Conservation (phyloP, 768 basidiomycete species). For the Boletus rex-veris region DNA sequence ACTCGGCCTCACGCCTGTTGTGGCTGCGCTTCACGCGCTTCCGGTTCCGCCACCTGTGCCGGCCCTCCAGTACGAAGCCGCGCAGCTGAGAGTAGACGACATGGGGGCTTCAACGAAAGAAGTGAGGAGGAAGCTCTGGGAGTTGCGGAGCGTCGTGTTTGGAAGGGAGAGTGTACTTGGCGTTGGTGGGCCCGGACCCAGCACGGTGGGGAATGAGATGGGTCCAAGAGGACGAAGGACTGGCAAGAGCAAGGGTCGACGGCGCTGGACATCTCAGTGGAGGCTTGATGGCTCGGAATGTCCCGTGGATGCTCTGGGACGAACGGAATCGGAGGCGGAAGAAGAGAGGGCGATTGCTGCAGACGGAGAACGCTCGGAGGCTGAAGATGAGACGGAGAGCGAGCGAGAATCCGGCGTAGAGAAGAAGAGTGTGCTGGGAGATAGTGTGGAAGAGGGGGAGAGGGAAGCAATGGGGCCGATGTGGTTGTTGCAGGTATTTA, state of each 20-base stretch:
- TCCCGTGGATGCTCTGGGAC: conserved; percentile 62
- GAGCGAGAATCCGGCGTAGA: conserved; percentile 27
- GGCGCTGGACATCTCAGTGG: conserved; percentile 46
- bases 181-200: background rate
- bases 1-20: conserved; percentile 24
- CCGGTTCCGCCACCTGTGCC: conserved; percentile 26
- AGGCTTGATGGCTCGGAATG: conserved; percentile 59
- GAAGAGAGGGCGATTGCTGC: conserved; percentile 50
- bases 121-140: conserved; percentile 60
- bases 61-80: conserved; percentile 65
- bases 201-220: conserved; percentile 57
- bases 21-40: conserved; percentile 33
- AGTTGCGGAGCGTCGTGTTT: conserved; percentile 64
- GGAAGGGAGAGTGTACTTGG: conserved; percentile 50
- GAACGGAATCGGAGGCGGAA: conserved; percentile 74
- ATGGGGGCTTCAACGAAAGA: conserved; percentile 65
- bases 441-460: conserved; percentile 39
- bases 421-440: conserved; percentile 8
- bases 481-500: conserved; percentile 76
- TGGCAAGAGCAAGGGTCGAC: conserved; percentile 52
- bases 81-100: conserved; percentile 61
- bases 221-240: conserved; percentile 28
- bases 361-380: conserved; percentile 30
- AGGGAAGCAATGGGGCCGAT: conserved; percentile 63
- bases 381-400: conserved; percentile 28